Percentiles rank a stretch among this genome's conserved stretches.
phyloP scores from a whole-genome alignment of 768 basidiomycete genomes.

The Austroboletus eburneus region DNA sequence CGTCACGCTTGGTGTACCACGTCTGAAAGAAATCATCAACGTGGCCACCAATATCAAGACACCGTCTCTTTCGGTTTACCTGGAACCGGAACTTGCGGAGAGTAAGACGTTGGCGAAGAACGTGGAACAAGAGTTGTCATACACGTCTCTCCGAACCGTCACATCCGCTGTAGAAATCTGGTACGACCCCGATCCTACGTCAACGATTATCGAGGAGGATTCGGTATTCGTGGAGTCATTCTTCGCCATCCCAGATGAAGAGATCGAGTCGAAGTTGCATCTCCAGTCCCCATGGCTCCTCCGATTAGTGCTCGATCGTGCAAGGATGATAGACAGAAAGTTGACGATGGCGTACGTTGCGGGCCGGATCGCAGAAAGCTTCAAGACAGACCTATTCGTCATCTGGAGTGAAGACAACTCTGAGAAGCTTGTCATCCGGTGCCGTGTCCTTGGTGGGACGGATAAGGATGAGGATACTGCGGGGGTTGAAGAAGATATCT shows the following conservation, averaged over 20 bases:
- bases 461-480: slow-evolving; percentile 84
- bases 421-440: slow-evolving; percentile 94
- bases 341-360: slow-evolving; percentile 94
- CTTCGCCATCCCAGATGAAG: slow-evolving; percentile 99
- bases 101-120: slow-evolving; percentile 71
- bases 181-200: slow-evolving; percentile 91
- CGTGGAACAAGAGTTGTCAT: slow-evolving; percentile 90
- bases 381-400: slow-evolving; percentile 94
- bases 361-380: slow-evolving; percentile 87
- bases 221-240: slow-evolving; percentile 94
- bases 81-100: slow-evolving; percentile 64
- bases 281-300: slow-evolving; percentile 96
- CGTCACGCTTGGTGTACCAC: slow-evolving; percentile 98
- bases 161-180: slow-evolving; percentile 96
- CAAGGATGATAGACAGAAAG: slow-evolving; percentile 97
- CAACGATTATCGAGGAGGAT: slow-evolving; percentile 96
- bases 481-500: slow-evolving; percentile 89
- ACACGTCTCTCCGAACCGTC: slow-evolving; percentile 89
- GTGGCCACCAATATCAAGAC: slow-evolving; percentile 99
- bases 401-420: slow-evolving; percentile 99
- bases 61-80: slow-evolving; percentile 90
- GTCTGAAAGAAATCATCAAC: slow-evolving; percentile 98
- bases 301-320: slow-evolving; percentile 93
- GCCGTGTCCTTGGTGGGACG: slow-evolving; percentile 80
- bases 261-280: slow-evolving; percentile 85